A percentile compares a stretch with the other conserved stretches of the same genome.
phyloP scores from a whole-genome alignment of 306 rosid species.

The Vicia sativa region DNA sequence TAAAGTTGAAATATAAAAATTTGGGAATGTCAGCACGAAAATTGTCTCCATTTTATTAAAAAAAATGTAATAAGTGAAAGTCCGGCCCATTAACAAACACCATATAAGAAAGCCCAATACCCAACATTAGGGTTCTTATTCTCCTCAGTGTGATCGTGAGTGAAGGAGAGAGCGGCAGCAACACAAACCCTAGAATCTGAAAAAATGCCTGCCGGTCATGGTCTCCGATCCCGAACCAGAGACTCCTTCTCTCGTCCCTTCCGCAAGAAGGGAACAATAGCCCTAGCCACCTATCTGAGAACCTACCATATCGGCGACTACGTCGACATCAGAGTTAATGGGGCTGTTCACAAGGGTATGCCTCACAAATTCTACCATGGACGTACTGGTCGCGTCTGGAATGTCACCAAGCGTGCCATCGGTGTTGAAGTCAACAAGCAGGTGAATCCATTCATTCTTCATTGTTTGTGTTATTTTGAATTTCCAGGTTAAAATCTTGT shows the following conservation, averaged over 20 bases:
- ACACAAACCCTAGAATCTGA: constrained; percentile 35
- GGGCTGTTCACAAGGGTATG: constrained; percentile 47
- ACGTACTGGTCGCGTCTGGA: constrained; percentile 15
- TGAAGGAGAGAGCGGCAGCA: neutral
- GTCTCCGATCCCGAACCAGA: constrained; percentile 74
- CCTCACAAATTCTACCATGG: constrained; percentile 19
- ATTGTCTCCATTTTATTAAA: too few relatives aligned
- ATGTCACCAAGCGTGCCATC: constrained; percentile 11
- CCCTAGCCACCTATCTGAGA: constrained; percentile 73
- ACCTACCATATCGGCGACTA: constrained; percentile 75
- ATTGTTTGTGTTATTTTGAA: too few relatives aligned
- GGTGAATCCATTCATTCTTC: too few relatives aligned
- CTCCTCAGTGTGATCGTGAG: neutral
- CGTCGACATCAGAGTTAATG: constrained; percentile 86
- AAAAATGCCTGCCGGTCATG: constrained; percentile 95
- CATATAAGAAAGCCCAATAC: neutral
- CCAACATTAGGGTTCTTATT: neutral
- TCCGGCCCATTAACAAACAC: too few relatives aligned
- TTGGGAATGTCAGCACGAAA: too few relatives aligned
- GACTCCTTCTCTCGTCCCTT: constrained; percentile 85
- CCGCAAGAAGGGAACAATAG: constrained; percentile 97
- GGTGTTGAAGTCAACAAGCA: constrained; percentile 31
- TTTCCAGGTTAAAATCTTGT: too few relatives aligned
- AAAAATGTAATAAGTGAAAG: too few relatives aligned
- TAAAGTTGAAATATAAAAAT: too few relatives aligned